Evolutionary conservation across 116 monocot species (phyloP).

Genomic region (Dioscorea cayenensis): DNA sequence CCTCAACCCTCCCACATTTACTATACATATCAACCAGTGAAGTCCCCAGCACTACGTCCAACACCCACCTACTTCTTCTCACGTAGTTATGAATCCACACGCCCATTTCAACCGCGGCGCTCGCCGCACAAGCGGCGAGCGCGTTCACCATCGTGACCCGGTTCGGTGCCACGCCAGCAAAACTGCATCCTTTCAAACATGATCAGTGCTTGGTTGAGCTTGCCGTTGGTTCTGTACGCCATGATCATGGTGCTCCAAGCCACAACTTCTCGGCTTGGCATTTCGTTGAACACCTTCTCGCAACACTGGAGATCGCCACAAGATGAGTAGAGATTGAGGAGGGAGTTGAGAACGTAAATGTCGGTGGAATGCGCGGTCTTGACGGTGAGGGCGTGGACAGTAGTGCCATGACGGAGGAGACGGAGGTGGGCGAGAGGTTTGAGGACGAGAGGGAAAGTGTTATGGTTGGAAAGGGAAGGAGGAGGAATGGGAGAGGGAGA

Average conservation of each 20-base stretch:
- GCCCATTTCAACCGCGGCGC: slow-evolving; percentile 28
- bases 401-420: slow-evolving; percentile 2
- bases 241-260: slow-evolving; percentile 54
- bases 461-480: slow-evolving; percentile 24
- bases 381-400: slow-evolving; percentile 25
- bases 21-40: slow-evolving; percentile 47
- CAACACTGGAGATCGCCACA: slow-evolving; percentile 11
- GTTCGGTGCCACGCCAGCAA: slow-evolving; percentile 29
- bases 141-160: slow-evolving; percentile 37
- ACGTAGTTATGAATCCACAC: slow-evolving; percentile 29
- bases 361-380: slow-evolving; percentile 19
- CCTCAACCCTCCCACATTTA: slow-evolving; percentile 31
- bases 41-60: slow-evolving; percentile 34
- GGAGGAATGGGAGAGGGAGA: slow-evolving; percentile 11
- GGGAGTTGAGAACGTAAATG: slow-evolving; percentile 26
- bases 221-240: slow-evolving; percentile 4
- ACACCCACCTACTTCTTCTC: slow-evolving; percentile 15
- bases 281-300: slow-evolving; percentile 48
- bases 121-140: slow-evolving; percentile 25
- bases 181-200: slow-evolving; percentile 36
- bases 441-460: slow-evolving; percentile 41
- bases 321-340: slow-evolving; percentile 28
- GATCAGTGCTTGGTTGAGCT: slow-evolving; percentile 22
- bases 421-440: slow-evolving; percentile 29
- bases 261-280: slow-evolving; percentile 31